phyloP scores from a whole-genome alignment of 768 basidiomycete genomes.

The Suillus spraguei region DNA sequence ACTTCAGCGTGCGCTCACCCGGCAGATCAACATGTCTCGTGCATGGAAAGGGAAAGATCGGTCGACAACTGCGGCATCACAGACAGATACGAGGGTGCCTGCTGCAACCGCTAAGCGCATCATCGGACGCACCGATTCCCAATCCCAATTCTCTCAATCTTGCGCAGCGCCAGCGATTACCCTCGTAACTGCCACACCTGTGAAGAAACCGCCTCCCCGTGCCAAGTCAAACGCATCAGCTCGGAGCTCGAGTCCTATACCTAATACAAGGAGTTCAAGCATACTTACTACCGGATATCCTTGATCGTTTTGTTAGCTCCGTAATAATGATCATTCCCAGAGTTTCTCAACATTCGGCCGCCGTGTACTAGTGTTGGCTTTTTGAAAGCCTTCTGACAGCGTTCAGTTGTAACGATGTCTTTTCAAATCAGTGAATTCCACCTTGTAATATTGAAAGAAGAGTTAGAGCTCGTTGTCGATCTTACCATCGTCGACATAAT shows the following conservation, averaged over 20 bases:
- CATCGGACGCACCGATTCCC: background rate
- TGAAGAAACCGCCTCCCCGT: slow-evolving; percentile 32
- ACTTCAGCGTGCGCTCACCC: slow-evolving; percentile 59
- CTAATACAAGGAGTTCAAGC: background rate
- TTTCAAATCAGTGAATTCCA: no score
- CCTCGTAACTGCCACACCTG: slow-evolving; percentile 60
- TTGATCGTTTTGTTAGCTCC: background rate
- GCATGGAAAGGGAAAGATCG: slow-evolving; percentile 55
- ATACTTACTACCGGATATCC: background rate
- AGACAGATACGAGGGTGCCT: slow-evolving; percentile 19
- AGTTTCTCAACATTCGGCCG: background rate
- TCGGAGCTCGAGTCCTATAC: slow-evolving; percentile 9
- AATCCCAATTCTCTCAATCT: slow-evolving; percentile 1
- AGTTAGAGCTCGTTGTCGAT: background rate
- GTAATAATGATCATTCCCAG: background rate
- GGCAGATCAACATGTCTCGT: slow-evolving; percentile 80
- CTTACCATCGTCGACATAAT: no score
- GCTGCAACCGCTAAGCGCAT: slow-evolving; percentile 14
- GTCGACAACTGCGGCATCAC: slow-evolving; percentile 17
- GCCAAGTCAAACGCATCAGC: slow-evolving; percentile 15
- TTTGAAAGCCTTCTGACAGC: background rate
- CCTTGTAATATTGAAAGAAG: background rate
- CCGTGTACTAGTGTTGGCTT: background rate
- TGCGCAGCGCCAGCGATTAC: slow-evolving; percentile 25
- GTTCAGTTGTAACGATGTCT: background rate